phyloP scores from a whole-genome alignment of 1,139 yeast species.

The Arxiozyma heterogenica region DNA sequence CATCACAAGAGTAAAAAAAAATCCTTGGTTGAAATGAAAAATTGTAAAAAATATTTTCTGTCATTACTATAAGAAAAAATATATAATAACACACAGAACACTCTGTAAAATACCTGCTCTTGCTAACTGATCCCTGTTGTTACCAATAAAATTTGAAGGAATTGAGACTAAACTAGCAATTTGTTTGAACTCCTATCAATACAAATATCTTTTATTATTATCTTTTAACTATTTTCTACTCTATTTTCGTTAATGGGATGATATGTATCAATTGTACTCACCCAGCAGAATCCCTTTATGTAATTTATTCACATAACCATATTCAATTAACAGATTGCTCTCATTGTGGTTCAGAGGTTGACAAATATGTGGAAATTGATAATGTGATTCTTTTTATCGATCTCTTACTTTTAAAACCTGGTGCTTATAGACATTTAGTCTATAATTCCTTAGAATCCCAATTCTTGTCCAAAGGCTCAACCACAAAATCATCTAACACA shows the following conservation, averaged over 20 bases:
- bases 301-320: constrained; percentile 66
- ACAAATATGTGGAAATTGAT: constrained; percentile 87
- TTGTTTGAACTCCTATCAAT: background rate
- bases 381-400: constrained; percentile 77
- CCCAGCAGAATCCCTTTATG: constrained; percentile 56
- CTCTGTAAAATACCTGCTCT: background rate
- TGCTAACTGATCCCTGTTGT: background rate
- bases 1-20: background rate
- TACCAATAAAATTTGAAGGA: background rate
- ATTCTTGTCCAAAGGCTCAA: constrained; percentile 7
- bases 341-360: constrained; percentile 66
- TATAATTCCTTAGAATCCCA: constrained; percentile 51
- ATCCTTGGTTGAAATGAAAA: background rate
- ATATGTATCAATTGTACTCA: constrained; percentile 81
- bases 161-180: background rate
- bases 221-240: background rate
- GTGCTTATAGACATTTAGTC: constrained; percentile 82
- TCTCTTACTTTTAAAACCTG: constrained; percentile 70
- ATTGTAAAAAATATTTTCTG: too few relatives aligned
- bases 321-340: constrained; percentile 74
- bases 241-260: constrained; percentile 38
- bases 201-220: background rate
- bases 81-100: background rate
- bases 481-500: too few relatives aligned
- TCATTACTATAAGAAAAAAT: background rate